phyloP scores from a whole-genome alignment of 192 early-diverging fungal genomes.

The Obelidium mucronatum region DNA sequence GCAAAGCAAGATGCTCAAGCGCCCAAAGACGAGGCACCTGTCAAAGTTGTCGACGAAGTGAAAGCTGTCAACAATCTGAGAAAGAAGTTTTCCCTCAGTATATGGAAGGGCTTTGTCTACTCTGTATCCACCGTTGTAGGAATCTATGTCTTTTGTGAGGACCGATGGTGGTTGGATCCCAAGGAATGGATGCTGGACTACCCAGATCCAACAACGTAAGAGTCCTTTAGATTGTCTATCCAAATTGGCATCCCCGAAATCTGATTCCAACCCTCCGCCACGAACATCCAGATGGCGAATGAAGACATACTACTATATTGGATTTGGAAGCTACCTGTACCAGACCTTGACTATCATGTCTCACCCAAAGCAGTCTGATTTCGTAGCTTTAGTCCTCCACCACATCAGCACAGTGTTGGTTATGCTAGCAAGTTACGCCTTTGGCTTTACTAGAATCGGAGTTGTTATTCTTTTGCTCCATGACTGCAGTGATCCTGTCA shows the following conservation, averaged over 20 bases:
- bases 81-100: constrained; percentile 22
- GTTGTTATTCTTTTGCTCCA: constrained; percentile 53
- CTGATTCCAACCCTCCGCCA: not conserved
- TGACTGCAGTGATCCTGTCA: constrained; percentile 55
- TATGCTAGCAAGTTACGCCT: constrained; percentile 49
- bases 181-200: constrained; percentile 29
- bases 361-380: constrained; percentile 50
- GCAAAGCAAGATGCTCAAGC: not conserved
- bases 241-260: not conserved
- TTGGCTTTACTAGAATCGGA: constrained; percentile 52
- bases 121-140: constrained; percentile 23
- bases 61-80: constrained; percentile 1
- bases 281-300: constrained; percentile 7
- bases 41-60: not conserved
- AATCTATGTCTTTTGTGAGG: constrained; percentile 25
- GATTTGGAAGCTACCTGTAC: constrained; percentile 49
- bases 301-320: constrained; percentile 53
- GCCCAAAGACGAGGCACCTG: not conserved
- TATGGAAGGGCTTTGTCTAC: constrained; percentile 38
- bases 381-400: constrained; percentile 47
- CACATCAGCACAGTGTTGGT: constrained; percentile 52
- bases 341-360: constrained; percentile 42
- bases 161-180: constrained; percentile 31
- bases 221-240: not conserved
- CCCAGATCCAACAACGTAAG: constrained; percentile 32